Percentiles rank a stretch among this genome's conserved stretches.
phyloP scores from a whole-genome alignment of 208 protist species.

The Acanthamoeba lenticulata region DNA sequence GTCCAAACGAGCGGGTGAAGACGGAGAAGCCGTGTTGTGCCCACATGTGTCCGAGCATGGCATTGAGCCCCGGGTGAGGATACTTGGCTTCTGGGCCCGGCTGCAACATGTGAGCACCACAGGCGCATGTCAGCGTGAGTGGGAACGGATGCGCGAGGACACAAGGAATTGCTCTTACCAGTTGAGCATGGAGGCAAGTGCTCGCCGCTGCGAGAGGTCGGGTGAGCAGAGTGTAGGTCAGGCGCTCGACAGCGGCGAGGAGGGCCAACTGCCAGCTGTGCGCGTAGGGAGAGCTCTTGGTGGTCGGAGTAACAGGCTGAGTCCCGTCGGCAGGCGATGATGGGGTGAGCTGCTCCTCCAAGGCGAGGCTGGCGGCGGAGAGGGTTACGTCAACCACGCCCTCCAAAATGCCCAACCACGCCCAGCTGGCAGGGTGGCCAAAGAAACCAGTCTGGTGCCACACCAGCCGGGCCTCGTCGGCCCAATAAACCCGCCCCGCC shows the following conservation, averaged over 20 bases:
- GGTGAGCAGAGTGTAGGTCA: background rate
- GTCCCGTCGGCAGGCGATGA: background rate
- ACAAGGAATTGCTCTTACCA: background rate
- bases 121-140: background rate
- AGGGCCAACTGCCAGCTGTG: slow-evolving; percentile 16
- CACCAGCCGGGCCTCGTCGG: background rate
- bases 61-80: background rate
- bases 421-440: background rate
- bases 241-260: background rate
- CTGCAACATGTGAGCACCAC: background rate
- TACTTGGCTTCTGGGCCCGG: background rate
- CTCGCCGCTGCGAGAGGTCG: background rate
- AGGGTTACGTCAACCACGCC: background rate
- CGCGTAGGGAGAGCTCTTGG: background rate
- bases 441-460: background rate
- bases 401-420: background rate
- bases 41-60: background rate
- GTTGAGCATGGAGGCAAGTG: background rate
- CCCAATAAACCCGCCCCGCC: background rate
- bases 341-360: background rate
- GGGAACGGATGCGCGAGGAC: too few species aligned
- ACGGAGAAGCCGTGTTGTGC: background rate
- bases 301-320: background rate
- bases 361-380: background rate
- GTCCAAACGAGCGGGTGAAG: background rate